A percentile compares a stretch with the other conserved stretches of the same genome.
These are phyloP conservation scores for Paracamarosporium sp. DNA, from an alignment of 2,329 filamentous ascomycete species.

Conservation along the genomic window DNA sequence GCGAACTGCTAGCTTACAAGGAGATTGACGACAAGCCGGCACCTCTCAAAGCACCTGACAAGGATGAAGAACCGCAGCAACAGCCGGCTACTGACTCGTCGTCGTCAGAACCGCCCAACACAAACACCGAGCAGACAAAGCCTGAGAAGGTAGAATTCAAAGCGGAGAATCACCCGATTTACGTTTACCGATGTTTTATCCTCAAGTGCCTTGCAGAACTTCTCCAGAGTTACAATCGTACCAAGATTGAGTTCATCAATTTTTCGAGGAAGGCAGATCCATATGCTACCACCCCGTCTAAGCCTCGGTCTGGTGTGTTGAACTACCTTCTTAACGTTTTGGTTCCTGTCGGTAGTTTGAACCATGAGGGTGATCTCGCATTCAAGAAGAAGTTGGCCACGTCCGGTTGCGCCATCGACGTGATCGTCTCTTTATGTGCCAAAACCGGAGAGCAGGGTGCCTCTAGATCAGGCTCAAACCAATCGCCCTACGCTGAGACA, in stretches of 20 bases:
- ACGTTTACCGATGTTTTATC: conserved; percentile 94
- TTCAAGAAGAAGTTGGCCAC: conserved; percentile 88
- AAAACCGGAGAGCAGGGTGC: conserved; percentile 82
- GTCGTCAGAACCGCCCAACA: conserved; percentile 14
- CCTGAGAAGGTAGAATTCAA: conserved; percentile 79
- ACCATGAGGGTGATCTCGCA: conserved; percentile 74
- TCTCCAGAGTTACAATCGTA: conserved; percentile 87
- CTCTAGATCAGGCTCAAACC: conserved; percentile 52
- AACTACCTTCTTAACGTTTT: conserved; percentile 92
- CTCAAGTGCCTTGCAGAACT: conserved; percentile 91
- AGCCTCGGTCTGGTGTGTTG: conserved; percentile 88
- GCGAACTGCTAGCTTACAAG: conserved; percentile 88
- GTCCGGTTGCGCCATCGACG: conserved; percentile 82
- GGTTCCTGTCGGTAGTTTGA: conserved; percentile 68
- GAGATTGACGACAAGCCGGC: conserved; percentile 88
- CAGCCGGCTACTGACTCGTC: conserved; percentile 16
- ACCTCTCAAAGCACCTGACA: conserved; percentile 51
- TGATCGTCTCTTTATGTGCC: conserved; percentile 84
- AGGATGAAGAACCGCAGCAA: conserved; percentile 34
- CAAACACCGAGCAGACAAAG: conserved; percentile 57
- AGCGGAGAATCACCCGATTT: conserved; percentile 90
- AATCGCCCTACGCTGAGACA: conserved; percentile 65
- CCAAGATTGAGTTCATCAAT: conserved; percentile 99
- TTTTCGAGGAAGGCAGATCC: conserved; percentile 92
- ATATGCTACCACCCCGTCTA: conserved; percentile 85